Evolutionary conservation across 306 rosid genomes (phyloP).

Genomic region (Fagus sylvatica): DNA sequence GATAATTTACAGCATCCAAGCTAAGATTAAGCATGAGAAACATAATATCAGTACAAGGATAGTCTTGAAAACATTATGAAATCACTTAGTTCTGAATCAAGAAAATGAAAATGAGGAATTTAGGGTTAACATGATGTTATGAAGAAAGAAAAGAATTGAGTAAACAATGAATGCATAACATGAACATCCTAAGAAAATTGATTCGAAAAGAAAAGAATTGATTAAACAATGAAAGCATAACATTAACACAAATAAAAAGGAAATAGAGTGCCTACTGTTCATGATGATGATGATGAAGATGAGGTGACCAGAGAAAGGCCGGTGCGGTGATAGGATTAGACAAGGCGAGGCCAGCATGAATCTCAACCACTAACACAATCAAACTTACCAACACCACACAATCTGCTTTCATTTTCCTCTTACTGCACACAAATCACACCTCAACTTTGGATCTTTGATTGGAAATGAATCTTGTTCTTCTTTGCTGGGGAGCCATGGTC

Average conservation of each 20-base stretch:
- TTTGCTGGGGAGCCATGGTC: conserved; percentile 31
- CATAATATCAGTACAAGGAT: conserved; percentile 1
- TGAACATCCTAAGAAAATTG: too few relatives aligned
- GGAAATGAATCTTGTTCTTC: neutral
- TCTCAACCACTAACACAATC: conserved; percentile 33
- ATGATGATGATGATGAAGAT: conserved; percentile 10
- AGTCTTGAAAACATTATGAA: too few relatives aligned
- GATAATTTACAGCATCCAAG: conserved; percentile 66
- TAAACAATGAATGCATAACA: too few relatives aligned
- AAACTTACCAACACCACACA: conserved; percentile 33
- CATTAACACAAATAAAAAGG: too few relatives aligned
- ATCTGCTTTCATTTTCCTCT: conserved; percentile 29
- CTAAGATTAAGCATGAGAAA: conserved; percentile 35
- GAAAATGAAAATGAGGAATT: too few relatives aligned
- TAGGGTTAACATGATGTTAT: too few relatives aligned
- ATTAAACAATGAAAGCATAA: too few relatives aligned
- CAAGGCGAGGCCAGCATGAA: conserved; percentile 17
- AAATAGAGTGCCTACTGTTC: conserved; percentile 23
- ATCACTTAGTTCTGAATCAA: too few relatives aligned
- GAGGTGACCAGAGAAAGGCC: conserved; percentile 89
- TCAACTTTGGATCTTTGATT: too few relatives aligned
- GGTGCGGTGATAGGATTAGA: conserved; percentile 45
- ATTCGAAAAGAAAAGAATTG: too few relatives aligned
- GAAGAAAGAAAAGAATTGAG: too few relatives aligned
- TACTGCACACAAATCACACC: neutral